Evolutionary conservation across 352 stramenopile species (phyloP).

Genomic region (Phytophthora syringae): DNA sequence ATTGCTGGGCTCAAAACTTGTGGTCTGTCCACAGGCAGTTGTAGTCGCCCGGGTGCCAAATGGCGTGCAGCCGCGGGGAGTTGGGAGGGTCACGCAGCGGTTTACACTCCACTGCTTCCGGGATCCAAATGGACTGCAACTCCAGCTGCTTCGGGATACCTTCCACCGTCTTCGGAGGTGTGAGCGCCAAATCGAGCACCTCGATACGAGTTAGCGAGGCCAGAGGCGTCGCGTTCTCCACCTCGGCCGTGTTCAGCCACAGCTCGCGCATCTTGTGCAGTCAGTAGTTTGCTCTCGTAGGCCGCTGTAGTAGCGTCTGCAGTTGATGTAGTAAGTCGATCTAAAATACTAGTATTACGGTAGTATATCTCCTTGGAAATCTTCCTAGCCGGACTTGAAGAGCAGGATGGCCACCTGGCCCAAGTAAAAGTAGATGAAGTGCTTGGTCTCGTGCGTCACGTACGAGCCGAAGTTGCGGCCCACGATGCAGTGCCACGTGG

Average conservation of each 20-base stretch:
- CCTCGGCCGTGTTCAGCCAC: slow-evolving; percentile 58
- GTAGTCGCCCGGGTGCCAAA: slow-evolving; percentile 70
- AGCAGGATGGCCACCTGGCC: slow-evolving; percentile 93
- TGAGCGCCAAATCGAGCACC: slow-evolving; percentile 54
- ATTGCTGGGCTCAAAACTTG: slow-evolving; percentile 35
- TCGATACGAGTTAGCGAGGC: slow-evolving; percentile 39
- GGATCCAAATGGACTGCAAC: slow-evolving; percentile 60
- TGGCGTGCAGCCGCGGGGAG: slow-evolving; percentile 52
- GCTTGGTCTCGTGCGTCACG: slow-evolving; percentile 94
- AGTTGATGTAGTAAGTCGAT: too few relatives aligned
- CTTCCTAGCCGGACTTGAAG: slow-evolving; percentile 91
- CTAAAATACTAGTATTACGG: too few relatives aligned
- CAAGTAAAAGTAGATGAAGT: slow-evolving; percentile 97
- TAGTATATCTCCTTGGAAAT: slow-evolving; percentile 26
- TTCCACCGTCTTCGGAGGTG: slow-evolving; percentile 45
- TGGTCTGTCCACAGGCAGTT: slow-evolving; percentile 72
- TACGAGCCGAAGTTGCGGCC: slow-evolving; percentile 95
- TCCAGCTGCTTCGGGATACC: slow-evolving; percentile 37
- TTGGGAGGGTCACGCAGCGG: slow-evolving; percentile 45
- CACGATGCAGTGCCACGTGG: slow-evolving; percentile 95
- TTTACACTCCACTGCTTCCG: slow-evolving; percentile 46
- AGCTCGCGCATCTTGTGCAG: slow-evolving; percentile 51
- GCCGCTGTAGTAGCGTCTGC: too few relatives aligned
- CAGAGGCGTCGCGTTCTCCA: slow-evolving; percentile 44
- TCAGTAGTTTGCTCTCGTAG: too few relatives aligned